A percentile compares a stretch with the other conserved stretches of the same genome.
Conservation (phyloP, 2,329 filamentous ascomycete genomes). For the Microsporum audouinii region DNA sequence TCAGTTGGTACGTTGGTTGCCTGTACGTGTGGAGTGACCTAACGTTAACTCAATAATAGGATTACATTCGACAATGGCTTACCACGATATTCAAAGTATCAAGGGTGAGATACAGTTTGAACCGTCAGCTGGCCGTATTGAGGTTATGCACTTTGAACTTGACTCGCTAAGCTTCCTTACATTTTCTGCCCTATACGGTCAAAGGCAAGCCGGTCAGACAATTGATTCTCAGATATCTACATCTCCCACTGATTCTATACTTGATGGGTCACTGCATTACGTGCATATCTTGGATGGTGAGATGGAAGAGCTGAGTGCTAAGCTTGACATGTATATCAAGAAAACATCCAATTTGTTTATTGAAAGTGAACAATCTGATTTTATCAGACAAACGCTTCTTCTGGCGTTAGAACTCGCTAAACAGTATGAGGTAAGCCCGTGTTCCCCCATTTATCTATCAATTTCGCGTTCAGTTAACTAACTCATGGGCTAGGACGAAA, state of each 20-base stretch:
- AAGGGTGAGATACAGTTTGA: slow-evolving; percentile 40
- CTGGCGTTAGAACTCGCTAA: slow-evolving; percentile 29
- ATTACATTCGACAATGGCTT: slow-evolving; percentile 43
- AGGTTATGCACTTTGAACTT: slow-evolving; percentile 46
- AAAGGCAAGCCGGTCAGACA: slow-evolving; percentile 27
- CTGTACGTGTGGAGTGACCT: background rate
- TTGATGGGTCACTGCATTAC: slow-evolving; percentile 28
- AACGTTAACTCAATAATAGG: slow-evolving; percentile 17
- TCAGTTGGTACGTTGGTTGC: slow-evolving; percentile 33
- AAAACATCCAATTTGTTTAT: slow-evolving; percentile 37
- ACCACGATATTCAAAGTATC: slow-evolving; percentile 40
- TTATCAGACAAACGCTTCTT: slow-evolving; percentile 41
- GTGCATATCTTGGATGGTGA: slow-evolving; percentile 42
- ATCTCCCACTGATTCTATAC: slow-evolving; percentile 17
- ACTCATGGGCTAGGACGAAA: slow-evolving; percentile 27
- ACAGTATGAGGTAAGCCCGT: slow-evolving; percentile 26
- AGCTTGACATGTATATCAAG: slow-evolving; percentile 45
- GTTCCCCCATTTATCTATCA: background rate
- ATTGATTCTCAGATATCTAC: slow-evolving; percentile 34
- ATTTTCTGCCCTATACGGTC: slow-evolving; percentile 33
- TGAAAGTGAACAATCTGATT: slow-evolving; percentile 39
- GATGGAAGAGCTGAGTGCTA: slow-evolving; percentile 39
- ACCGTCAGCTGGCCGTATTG: slow-evolving; percentile 41
- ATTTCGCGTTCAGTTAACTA: background rate
- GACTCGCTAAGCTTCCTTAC: slow-evolving; percentile 38